Conservation (phyloP, 768 basidiomycete species). For the Naganishia kalamii region DNA sequence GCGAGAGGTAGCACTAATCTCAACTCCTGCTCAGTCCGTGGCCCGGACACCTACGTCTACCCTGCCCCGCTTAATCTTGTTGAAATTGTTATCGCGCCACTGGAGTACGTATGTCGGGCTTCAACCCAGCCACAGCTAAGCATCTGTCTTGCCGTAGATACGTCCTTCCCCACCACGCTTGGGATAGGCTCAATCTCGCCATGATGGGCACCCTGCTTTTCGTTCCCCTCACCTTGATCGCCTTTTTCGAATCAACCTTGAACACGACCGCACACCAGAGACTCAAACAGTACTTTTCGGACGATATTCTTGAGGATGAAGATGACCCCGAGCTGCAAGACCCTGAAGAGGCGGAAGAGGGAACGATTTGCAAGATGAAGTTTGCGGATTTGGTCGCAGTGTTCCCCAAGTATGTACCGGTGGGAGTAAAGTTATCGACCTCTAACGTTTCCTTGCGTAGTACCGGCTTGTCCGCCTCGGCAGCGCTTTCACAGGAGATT, state of each 20-base stretch:
- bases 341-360: constrained; percentile 67
- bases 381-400: constrained; percentile 34
- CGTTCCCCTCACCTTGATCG: constrained; percentile 66
- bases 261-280: constrained; percentile 38
- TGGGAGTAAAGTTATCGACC: too few relatives aligned
- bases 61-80: constrained; percentile 82
- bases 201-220: constrained; percentile 78
- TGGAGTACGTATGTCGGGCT: constrained; percentile 60
- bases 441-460: constrained; percentile 27
- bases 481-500: constrained; percentile 37
- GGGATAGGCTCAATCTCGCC: constrained; percentile 70
- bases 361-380: constrained; percentile 53
- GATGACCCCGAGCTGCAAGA: constrained; percentile 54
- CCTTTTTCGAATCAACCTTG: constrained; percentile 64
- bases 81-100: constrained; percentile 71
- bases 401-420: constrained; percentile 45
- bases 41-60: constrained; percentile 57
- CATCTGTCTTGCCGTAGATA: constrained; percentile 40
- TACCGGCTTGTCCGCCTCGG: constrained; percentile 40
- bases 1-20: neutral
- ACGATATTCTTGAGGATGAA: constrained; percentile 36
- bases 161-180: constrained; percentile 53
- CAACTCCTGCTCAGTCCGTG: constrained; percentile 28
- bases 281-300: constrained; percentile 26
- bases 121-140: neutral